Evolutionary conservation across 2,329 filamentous ascomycete species (phyloP), one percentile per base, ranked within the genome.

Genomic region (Rhinocladiella mackenziei): DNA sequence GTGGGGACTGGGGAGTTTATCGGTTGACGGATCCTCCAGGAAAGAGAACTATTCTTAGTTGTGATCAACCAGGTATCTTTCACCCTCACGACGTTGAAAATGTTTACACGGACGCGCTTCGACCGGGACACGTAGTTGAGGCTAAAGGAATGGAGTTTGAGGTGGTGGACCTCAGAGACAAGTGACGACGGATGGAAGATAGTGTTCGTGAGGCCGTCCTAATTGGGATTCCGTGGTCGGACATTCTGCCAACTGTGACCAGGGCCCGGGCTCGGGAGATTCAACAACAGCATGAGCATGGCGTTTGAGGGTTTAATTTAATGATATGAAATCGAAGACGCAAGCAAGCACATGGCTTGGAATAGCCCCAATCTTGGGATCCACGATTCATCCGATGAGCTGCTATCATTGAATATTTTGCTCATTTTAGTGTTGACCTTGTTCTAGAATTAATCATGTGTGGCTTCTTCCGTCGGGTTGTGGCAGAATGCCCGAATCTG

Each of bases 11-110:
- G 73, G 92, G 92, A 36, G 84, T 94, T 17, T 98, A 97, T 67
- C 81, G 92, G 23, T 73, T 98, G 3, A 98, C 92, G 0, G 86
- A 96, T 64, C 92, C 92, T 0, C 91, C 92, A 0, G 92, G 92
- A 0, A 75, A 97, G 56, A 81, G 86, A 52, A 79, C 87, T n/a
- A 83, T 98, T 23, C 71, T 94, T 32, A 76, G 81, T 29, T 98
- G 92, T 66, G 81, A 70, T 2, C 78, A 89, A 48, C 76, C 77
- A 1, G 86, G 86, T 1, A 76, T 94, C 0, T 98, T 98, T 62
- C 92, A 98, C 63, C 86, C 80, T 4, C 83, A 87, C 59, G 65
- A 66, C 0, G 73, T 84, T 51, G 73, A 78, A 18, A 83, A 89
- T 56, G 76, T 94, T 1, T 94, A 94, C 60, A 88, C 84, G 0